Conservation (phyloP, 768 basidiomycete genomes). For the Cyclocybe aegerita region DNA sequence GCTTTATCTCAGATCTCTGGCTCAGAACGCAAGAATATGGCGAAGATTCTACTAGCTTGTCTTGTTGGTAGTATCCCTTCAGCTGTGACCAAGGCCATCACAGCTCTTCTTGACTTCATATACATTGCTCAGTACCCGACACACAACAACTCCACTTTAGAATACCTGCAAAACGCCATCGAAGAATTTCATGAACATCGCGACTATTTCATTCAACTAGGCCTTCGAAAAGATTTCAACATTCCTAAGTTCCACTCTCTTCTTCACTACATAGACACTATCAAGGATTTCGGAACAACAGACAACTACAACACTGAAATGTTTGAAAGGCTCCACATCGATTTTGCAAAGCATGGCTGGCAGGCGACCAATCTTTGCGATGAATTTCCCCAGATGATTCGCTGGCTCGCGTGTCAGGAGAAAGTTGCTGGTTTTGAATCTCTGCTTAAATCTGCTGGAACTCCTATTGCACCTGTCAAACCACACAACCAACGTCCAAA, state of each 20-base stretch:
- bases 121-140: constrained; percentile 24
- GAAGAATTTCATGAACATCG: constrained; percentile 13
- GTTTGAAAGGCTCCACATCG: constrained; percentile 34
- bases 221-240: constrained; percentile 28
- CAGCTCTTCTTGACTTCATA: constrained; percentile 29
- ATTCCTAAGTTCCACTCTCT: constrained; percentile 25
- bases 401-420: constrained; percentile 31
- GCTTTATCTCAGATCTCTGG: constrained; percentile 40
- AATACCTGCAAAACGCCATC: constrained; percentile 13
- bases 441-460: background rate
- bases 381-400: constrained; percentile 35
- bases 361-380: constrained; percentile 23
- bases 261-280: constrained; percentile 20
- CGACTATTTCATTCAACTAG: constrained; percentile 16
- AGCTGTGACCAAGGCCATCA: constrained; percentile 12
- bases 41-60: constrained; percentile 28
- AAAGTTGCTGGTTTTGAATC: constrained; percentile 11
- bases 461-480: background rate
- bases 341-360: constrained; percentile 35
- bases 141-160: constrained; percentile 19
- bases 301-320: constrained; percentile 31
- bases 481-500: background rate
- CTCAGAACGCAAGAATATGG: constrained; percentile 34
- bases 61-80: constrained; percentile 20
- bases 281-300: constrained; percentile 25